These are phyloP conservation scores for Santalum album DNA, from an alignment of 164 flowering plant genomes.

Conservation along the genomic window DNA sequence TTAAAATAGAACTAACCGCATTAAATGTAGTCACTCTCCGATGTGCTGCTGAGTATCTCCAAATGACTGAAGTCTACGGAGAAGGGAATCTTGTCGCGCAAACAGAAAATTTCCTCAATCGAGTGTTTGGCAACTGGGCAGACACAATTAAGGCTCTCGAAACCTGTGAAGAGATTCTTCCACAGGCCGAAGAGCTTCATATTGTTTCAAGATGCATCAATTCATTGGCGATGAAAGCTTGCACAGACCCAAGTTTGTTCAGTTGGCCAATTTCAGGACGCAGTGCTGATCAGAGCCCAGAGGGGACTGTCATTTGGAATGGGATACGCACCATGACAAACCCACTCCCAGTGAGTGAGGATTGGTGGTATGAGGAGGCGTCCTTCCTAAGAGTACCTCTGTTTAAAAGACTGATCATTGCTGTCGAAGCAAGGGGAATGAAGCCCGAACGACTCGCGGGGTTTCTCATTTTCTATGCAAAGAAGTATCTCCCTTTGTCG, in stretches of 20 bases:
- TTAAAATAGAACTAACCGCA: conserved; percentile 55
- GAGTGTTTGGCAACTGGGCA: conserved; percentile 47
- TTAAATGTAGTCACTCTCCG: conserved; percentile 49
- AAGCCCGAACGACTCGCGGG: conserved; percentile 49
- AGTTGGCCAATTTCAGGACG: conserved; percentile 37
- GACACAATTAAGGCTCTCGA: conserved; percentile 59
- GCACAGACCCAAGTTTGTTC: conserved; percentile 48
- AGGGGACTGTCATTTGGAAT: conserved; percentile 40
- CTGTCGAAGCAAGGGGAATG: conserved; percentile 40
- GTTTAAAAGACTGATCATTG: conserved; percentile 46
- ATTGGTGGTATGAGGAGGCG: conserved; percentile 77
- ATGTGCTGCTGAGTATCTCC: conserved; percentile 69
- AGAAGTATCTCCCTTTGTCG: conserved; percentile 44
- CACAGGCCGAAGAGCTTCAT: conserved; percentile 62
- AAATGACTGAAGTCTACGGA: conserved; percentile 60
- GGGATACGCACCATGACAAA: conserved; percentile 38
- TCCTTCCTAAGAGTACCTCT: conserved; percentile 42
- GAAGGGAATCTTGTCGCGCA: conserved; percentile 55
- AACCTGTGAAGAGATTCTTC: conserved; percentile 58
- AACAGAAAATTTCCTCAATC: conserved; percentile 49
- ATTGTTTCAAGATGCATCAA: conserved; percentile 63
- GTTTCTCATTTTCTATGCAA: conserved; percentile 50
- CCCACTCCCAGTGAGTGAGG: conserved; percentile 23
- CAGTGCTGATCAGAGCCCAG: conserved; percentile 17
- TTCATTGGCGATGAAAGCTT: conserved; percentile 64